Base-by-base conservation (phyloP, 1,284 basidiomycete species). In the Hypsizygus ulmarius region DNA sequence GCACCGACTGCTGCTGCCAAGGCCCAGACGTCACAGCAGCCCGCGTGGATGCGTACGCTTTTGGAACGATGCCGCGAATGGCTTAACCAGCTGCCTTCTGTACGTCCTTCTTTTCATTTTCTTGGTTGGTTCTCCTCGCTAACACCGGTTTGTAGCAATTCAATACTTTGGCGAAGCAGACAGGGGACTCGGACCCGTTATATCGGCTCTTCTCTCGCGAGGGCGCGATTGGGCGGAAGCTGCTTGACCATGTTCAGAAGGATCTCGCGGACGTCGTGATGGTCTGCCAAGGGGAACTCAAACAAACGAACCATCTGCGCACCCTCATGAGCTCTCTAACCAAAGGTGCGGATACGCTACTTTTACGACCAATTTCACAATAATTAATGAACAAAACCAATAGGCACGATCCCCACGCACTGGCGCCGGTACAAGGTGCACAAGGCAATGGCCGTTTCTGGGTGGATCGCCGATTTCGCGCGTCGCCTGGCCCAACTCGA, bases 251-350 rank as follows among this genome's bases (percentile, higher is more conserved):
- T 52, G 87, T 97, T 50, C 78, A 84, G 50, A 82, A 75, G 61
- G 95, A 97, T 62, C 78, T 97, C 18, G 69, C 71, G 10, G 87
- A 93, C 56, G 82, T 97, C 27, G 79, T 87, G 54, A 82, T 84
- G 59, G 91, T 96, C 37, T 95, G 92, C 67, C 78, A 84, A 55
- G 94, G 93, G 47, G 80, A 80, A 55, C 71, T 93, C 49, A 97
- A 96, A 73, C 95, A 96, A 68, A 97, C 94, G 1, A 97, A 97
- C 64, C 92, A 96, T 62, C 73, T 96, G 21, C 87, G 94, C 33
- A 84, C 80, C 3, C 74, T 97, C 30, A 87, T 96, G 81, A 90
- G 89, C 57, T 81, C 86, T 35, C 70, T 97, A 50, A 94, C 87
- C 11, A 95, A 95, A 75, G 93, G 93, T 86, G 56, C 51, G 68